Conservation (phyloP, 1,284 basidiomycete genomes). For the Coniferiporia sulphurascens region DNA sequence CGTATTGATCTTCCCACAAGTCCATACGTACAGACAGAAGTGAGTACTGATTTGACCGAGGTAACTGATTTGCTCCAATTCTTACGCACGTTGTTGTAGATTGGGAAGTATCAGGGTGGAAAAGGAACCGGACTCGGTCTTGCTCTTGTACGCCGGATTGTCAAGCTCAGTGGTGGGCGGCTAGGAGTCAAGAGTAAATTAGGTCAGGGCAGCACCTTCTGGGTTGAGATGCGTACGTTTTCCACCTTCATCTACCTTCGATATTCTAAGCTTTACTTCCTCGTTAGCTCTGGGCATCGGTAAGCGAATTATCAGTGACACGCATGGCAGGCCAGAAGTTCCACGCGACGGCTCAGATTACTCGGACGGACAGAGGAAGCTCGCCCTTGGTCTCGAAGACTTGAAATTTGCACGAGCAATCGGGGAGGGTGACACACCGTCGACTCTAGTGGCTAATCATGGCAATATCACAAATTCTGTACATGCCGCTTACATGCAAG, state of each 20-base stretch:
- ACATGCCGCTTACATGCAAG: neutral
- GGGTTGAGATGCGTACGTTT: slow-evolving; percentile 37
- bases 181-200: slow-evolving; percentile 34
- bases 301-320: slow-evolving; percentile 13
- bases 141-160: slow-evolving; percentile 47
- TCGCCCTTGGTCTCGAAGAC: slow-evolving; percentile 14
- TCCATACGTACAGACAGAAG: slow-evolving; percentile 28
- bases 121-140: slow-evolving; percentile 48
- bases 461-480: neutral
- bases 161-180: slow-evolving; percentile 43
- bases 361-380: slow-evolving; percentile 13
- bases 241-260: neutral
- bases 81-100: slow-evolving; percentile 4
- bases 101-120: slow-evolving; percentile 27
- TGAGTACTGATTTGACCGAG: slow-evolving; percentile 5
- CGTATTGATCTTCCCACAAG: slow-evolving; percentile 14
- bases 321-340: slow-evolving; percentile 5
- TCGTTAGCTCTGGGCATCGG: slow-evolving; percentile 21
- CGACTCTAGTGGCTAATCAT: neutral
- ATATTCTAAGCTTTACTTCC: neutral
- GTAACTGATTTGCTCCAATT: neutral
- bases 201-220: slow-evolving; percentile 36
- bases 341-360: slow-evolving; percentile 14
- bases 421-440: slow-evolving; percentile 16
- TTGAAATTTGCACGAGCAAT: slow-evolving; percentile 11